Conservation (phyloP, 306 rosid species). For the Malus domestica region DNA sequence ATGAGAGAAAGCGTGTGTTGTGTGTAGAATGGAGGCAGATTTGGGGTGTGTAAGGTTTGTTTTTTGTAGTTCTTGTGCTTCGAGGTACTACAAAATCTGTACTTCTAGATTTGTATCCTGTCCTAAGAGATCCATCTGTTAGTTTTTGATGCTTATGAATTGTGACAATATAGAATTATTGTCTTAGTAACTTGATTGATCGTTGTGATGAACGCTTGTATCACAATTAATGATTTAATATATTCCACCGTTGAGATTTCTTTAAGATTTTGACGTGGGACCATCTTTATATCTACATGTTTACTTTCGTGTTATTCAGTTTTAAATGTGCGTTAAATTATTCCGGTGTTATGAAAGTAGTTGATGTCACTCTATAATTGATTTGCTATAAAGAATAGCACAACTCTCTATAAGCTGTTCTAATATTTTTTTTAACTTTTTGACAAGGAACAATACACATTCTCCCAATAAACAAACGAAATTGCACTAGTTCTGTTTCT, state of each 20-base stretch:
- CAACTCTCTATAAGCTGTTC: not conserved
- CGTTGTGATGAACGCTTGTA: no score
- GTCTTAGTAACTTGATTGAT: not conserved
- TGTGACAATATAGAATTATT: not conserved
- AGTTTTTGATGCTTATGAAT: not conserved
- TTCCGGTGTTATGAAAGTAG: fast-evolving
- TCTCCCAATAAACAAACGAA: not conserved
- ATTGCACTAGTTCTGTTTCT: no score
- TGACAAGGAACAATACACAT: not conserved
- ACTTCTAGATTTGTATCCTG: constrained; percentile 4
- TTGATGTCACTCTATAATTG: no score
- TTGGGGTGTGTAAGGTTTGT: constrained; percentile 21
- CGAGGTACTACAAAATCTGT: constrained; percentile 24
- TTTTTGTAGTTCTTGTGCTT: constrained; percentile 21
- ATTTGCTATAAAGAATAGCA: no score
- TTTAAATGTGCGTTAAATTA: no score
- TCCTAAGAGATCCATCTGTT: not conserved
- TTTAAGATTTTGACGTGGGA: not conserved
- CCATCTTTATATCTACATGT: not conserved
- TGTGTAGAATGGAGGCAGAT: constrained; percentile 17
- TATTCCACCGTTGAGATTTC: no score
- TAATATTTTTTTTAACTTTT: no score
- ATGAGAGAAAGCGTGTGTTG: not conserved
- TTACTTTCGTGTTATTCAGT: no score
- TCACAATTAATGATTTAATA: no score